phyloP scores from a whole-genome alignment of 139 green algal species.

The Monoraphidium neglectum region DNA sequence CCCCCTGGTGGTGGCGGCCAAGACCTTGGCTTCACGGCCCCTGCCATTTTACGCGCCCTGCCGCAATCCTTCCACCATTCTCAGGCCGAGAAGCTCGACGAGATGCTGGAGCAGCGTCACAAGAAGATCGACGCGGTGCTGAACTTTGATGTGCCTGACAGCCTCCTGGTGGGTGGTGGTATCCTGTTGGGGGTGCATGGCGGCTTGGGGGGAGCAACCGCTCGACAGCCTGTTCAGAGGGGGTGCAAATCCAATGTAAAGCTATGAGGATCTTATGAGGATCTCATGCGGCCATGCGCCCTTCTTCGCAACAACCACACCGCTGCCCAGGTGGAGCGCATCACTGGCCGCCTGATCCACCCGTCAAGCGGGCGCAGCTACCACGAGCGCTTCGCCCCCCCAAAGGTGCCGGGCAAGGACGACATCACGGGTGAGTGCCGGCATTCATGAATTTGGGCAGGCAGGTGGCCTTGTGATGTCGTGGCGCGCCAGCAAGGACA shows the following conservation, averaged over 20 bases:
- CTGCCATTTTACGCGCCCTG: neutral
- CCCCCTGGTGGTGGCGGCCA: no score
- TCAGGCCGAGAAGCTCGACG: constrained; percentile 92
- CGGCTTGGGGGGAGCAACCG: no score
- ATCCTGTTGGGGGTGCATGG: no score
- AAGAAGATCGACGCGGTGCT: constrained; percentile 90
- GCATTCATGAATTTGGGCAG: no score
- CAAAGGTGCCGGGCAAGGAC: constrained; percentile 71
- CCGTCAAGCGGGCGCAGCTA: constrained; percentile 90
- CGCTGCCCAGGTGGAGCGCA: constrained; percentile 82
- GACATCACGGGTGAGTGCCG: constrained; percentile 48
- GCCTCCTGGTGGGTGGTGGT: constrained; percentile 66
- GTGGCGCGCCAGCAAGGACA: no score
- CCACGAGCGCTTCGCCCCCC: constrained; percentile 95
- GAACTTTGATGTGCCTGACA: constrained; percentile 94
- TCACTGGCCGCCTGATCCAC: constrained; percentile 92
- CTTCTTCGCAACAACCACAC: no score
- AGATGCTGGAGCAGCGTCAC: constrained; percentile 83
- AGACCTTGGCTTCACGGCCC: neutral
- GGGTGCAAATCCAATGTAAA: no score
- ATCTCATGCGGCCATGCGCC: no score
- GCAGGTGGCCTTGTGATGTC: no score
- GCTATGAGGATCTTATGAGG: no score
- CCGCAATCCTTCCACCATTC: constrained; percentile 6
- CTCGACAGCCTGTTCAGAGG: no score